A percentile compares a stretch with the other conserved stretches of the same genome.
Conservation (phyloP, 768 basidiomycete species). For the Leucocoprinus leucothites region DNA sequence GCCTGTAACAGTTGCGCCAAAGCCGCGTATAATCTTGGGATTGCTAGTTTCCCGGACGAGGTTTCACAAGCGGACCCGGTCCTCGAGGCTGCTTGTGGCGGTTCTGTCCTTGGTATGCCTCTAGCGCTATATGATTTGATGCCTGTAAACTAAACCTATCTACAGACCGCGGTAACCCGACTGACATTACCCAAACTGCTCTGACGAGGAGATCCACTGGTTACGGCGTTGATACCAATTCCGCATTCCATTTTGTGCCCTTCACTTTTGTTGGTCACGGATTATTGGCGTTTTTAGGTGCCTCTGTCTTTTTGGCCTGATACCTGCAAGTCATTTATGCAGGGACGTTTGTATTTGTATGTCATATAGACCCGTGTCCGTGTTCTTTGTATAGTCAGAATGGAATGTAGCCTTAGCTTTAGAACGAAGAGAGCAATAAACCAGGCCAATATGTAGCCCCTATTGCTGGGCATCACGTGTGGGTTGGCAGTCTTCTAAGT, state of each 20-base stretch:
- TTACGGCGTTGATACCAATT: neutral
- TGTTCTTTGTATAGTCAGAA: no score
- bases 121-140: neutral
- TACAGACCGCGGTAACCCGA: slow-evolving; percentile 1
- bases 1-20: slow-evolving; percentile 46
- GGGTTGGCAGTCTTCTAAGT: neutral
- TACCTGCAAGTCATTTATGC: no score
- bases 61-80: slow-evolving; percentile 16
- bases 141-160: neutral
- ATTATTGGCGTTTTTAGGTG: neutral
- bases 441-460: neutral
- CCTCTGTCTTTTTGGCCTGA: neutral
- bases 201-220: neutral
- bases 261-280: neutral
- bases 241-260: neutral
- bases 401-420: neutral
- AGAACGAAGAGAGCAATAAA: neutral
- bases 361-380: no score
- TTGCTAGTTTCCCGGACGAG: slow-evolving; percentile 29
- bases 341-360: no score
- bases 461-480: slow-evolving; percentile 1
- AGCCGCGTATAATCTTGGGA: slow-evolving; percentile 36
- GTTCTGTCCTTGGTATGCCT: slow-evolving; percentile 39
- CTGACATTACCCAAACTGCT: neutral
- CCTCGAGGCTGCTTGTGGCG: slow-evolving; percentile 35